Conservation (phyloP, 805 yeast genomes). For the Saccharomycopsis sp. region DNA sequence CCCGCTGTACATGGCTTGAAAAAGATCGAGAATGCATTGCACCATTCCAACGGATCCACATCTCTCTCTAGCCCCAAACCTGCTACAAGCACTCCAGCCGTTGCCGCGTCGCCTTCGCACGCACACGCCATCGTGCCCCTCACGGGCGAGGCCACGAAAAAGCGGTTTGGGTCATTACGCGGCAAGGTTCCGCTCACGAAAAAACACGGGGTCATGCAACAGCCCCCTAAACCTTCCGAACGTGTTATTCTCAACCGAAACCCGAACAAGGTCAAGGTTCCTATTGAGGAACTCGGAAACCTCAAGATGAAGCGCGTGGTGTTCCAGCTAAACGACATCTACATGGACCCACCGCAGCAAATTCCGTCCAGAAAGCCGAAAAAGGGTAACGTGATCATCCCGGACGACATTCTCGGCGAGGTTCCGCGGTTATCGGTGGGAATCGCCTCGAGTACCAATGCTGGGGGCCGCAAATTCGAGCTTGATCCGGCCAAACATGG, state of each 20-base stretch:
- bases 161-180: slow-evolving; percentile 17
- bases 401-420: slow-evolving; percentile 56
- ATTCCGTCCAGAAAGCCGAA: slow-evolving; percentile 82
- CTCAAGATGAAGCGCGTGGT: slow-evolving; percentile 54
- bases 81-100: slow-evolving; percentile 1
- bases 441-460: slow-evolving; percentile 41
- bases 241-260: slow-evolving; percentile 42
- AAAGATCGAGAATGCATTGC: neutral
- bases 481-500: slow-evolving; percentile 28
- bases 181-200: slow-evolving; percentile 19
- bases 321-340: slow-evolving; percentile 69
- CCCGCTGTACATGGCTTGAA: neutral
- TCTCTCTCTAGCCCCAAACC: neutral
- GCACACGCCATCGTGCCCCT: neutral
- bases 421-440: slow-evolving; percentile 63
- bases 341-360: slow-evolving; percentile 87
- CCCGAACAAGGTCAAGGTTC: slow-evolving; percentile 33
- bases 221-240: slow-evolving; percentile 21
- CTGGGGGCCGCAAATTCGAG: slow-evolving; percentile 31
- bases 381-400: slow-evolving; percentile 67
- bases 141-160: slow-evolving; percentile 6
- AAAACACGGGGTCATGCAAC: slow-evolving; percentile 10
- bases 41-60: neutral
- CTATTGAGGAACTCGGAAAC: slow-evolving; percentile 27
- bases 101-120: neutral